Evolutionary conservation across 495 filamentous ascomycete species (phyloP).

Genomic region (Xylaria grammica): DNA sequence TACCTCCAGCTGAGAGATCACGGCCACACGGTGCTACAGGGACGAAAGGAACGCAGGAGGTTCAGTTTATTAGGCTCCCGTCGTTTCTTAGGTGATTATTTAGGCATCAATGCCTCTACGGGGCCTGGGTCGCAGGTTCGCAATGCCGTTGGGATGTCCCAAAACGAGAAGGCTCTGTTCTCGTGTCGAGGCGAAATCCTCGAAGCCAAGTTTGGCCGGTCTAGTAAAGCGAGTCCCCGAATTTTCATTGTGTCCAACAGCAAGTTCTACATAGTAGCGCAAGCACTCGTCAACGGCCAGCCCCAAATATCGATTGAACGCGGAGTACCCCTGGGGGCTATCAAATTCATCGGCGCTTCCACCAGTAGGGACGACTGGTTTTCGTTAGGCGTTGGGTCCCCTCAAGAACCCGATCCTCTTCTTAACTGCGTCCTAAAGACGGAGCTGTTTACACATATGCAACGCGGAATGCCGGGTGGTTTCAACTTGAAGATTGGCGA

Average conservation of each 20-base stretch:
- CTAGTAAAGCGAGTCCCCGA: constrained; percentile 88
- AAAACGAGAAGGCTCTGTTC: constrained; percentile 78
- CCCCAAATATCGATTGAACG: constrained; percentile 79
- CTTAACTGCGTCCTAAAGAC: constrained; percentile 95
- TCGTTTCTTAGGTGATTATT: constrained; percentile 93
- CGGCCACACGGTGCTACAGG: constrained; percentile 82
- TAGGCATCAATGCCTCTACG: constrained; percentile 79
- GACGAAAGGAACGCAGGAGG: constrained; percentile 86
- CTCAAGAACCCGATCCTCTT: constrained; percentile 88
- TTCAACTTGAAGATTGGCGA: constrained; percentile 83
- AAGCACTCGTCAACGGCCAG: constrained; percentile 82
- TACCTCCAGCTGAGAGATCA: constrained; percentile 86
- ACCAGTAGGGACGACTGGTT: constrained; percentile 95
- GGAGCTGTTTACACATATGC: constrained; percentile 92
- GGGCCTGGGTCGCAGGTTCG: constrained; percentile 85
- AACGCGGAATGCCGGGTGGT: constrained; percentile 72
- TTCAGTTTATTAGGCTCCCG: constrained; percentile 90
- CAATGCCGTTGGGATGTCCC: constrained; percentile 63
- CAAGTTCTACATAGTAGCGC: constrained; percentile 85
- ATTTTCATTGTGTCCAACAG: constrained; percentile 84
- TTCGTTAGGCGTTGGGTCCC: constrained; percentile 83
- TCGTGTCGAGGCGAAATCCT: constrained; percentile 89
- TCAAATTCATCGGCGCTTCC: constrained; percentile 83
- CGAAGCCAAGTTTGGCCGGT: constrained; percentile 92
- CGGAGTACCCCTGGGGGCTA: constrained; percentile 79